phyloP scores from a whole-genome alignment of 2,329 filamentous ascomycete genomes.

The Neofusicoccum umdonicola region DNA sequence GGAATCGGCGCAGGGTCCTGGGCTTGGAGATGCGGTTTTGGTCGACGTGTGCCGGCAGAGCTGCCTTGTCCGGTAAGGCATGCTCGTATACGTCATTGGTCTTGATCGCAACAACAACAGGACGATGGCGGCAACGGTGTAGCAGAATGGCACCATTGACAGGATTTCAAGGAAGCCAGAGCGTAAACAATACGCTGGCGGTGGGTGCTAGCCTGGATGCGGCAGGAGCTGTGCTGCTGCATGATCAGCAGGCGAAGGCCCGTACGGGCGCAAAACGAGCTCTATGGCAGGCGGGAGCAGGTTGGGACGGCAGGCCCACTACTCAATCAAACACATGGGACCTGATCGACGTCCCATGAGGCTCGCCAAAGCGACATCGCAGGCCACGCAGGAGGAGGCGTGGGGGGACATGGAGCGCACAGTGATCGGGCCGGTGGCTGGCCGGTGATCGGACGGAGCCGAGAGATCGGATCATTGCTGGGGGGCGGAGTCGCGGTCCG shows the following conservation, averaged over 20 bases:
- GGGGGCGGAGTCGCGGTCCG: constrained; percentile 3
- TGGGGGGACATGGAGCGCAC: not conserved
- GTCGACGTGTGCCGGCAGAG: not conserved
- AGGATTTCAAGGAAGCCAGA: not conserved
- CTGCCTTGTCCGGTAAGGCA: not conserved
- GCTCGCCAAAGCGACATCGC: not conserved
- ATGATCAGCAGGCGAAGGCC: not conserved
- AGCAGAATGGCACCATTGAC: not conserved
- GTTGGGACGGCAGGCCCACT: not conserved
- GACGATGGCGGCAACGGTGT: not conserved
- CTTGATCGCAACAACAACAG: no score
- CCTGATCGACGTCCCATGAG: not conserved
- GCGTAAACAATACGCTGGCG: not conserved
- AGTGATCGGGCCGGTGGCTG: not conserved
- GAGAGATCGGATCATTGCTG: not conserved
- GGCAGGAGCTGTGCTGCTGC: not conserved
- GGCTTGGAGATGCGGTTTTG: not conserved
- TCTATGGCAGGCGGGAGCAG: not conserved
- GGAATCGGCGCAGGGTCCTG: not conserved
- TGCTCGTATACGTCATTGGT: not conserved
- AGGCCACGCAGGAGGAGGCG: not conserved
- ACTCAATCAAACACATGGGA: not conserved
- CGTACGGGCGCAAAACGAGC: not conserved
- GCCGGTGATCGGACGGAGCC: not conserved
- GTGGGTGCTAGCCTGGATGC: not conserved